phyloP scores from a whole-genome alignment of 129 eudicot genomes.

The Flaveria trinervia region DNA sequence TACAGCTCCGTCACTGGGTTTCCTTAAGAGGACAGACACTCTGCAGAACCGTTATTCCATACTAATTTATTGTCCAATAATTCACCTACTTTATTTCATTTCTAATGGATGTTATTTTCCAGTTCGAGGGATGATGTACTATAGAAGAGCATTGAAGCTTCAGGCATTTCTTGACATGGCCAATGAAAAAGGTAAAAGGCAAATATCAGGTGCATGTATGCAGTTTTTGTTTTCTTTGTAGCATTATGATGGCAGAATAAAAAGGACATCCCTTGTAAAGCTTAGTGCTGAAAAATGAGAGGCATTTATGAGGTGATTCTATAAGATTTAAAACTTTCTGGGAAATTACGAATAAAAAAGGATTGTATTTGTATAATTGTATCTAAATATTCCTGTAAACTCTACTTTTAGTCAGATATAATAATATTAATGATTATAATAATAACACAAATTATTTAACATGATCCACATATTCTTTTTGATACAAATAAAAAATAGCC shows the following conservation, averaged over 20 bases:
- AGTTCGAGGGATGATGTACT: conserved; percentile 99
- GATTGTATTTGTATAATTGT: neutral
- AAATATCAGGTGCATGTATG: conserved; percentile 23
- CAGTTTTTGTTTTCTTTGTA: neutral
- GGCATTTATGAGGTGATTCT: neutral
- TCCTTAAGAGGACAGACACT: conserved; percentile 99
- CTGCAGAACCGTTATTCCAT: conserved; percentile 74
- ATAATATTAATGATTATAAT: neutral
- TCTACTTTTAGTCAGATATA: conserved; percentile 8
- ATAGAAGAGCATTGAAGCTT: conserved; percentile 95
- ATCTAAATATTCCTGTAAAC: neutral
- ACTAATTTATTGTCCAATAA: neutral
- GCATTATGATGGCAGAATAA: neutral
- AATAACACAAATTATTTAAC: neutral
- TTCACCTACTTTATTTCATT: conserved; percentile 14
- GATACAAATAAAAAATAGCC: neutral
- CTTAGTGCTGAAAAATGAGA: neutral
- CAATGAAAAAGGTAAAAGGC: conserved; percentile 61
- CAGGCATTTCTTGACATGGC: conserved; percentile 99
- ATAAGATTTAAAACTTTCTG: neutral
- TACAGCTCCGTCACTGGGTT: conserved; percentile 99
- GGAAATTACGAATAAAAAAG: conserved; percentile 4
- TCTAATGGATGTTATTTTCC: conserved; percentile 38
- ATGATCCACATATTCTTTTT: neutral
- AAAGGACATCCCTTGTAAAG: neutral